These are phyloP conservation scores for Paramyrothecium roridum DNA, from an alignment of 2,329 filamentous ascomycete genomes.

Conservation along the genomic window DNA sequence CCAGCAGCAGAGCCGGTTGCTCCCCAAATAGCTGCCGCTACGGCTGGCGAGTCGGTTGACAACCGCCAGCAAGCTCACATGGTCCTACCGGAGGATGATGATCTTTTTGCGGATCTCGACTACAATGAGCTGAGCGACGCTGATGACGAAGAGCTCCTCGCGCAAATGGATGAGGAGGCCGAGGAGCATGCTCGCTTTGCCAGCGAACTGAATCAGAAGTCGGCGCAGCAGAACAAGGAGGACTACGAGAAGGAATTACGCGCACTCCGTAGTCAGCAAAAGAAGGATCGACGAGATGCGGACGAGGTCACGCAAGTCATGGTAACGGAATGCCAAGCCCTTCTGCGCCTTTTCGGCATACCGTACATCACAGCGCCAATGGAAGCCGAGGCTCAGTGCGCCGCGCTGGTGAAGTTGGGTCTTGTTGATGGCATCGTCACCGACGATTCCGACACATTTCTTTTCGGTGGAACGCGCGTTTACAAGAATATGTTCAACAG, in stretches of 20 bases:
- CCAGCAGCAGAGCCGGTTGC: slow-evolving; percentile 15
- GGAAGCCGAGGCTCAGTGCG: slow-evolving; percentile 98
- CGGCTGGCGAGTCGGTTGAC: slow-evolving; percentile 1
- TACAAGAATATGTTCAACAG: slow-evolving; percentile 99
- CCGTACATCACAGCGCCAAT: slow-evolving; percentile 97
- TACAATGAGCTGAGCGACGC: slow-evolving; percentile 78
- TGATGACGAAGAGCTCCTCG: slow-evolving; percentile 86
- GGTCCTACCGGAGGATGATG: slow-evolving; percentile 29
- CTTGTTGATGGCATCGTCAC: slow-evolving; percentile 97
- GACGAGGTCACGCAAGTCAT: slow-evolving; percentile 97
- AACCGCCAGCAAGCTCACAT: neutral
- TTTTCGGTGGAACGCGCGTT: slow-evolving; percentile 92
- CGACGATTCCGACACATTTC: slow-evolving; percentile 93
- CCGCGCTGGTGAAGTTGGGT: slow-evolving; percentile 79
- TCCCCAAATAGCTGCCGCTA: neutral
- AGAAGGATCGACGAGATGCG: slow-evolving; percentile 91
- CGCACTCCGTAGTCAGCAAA: slow-evolving; percentile 87
- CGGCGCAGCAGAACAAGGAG: slow-evolving; percentile 64
- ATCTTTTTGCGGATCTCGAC: slow-evolving; percentile 55
- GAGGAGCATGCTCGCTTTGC: slow-evolving; percentile 94
- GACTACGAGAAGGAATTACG: slow-evolving; percentile 87
- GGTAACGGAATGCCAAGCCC: slow-evolving; percentile 90
- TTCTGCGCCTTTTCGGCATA: slow-evolving; percentile 85
- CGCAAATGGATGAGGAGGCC: slow-evolving; percentile 82
- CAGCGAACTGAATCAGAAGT: slow-evolving; percentile 76